phyloP scores from a whole-genome alignment of 108 stramenopile genomes.

The Cylindrotheca closterium region DNA sequence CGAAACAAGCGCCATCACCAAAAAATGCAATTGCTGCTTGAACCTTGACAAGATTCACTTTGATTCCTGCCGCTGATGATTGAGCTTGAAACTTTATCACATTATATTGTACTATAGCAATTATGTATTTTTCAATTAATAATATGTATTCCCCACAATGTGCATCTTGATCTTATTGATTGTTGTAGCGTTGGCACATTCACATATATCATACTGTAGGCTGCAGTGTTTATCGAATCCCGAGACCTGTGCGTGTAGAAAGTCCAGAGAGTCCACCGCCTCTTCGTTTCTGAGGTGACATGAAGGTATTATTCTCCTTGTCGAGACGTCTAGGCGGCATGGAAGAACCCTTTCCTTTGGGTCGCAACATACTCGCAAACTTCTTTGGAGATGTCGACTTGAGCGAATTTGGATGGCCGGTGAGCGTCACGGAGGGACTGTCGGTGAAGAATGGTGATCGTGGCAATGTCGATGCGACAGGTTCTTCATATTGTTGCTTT shows the following conservation, averaged over 20 bases:
- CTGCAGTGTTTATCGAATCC: not conserved
- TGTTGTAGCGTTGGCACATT: too few relatives aligned
- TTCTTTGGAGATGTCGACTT: conserved; percentile 1
- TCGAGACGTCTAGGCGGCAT: not conserved
- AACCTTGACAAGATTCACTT: too few relatives aligned
- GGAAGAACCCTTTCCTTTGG: not conserved
- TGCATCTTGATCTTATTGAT: too few relatives aligned
- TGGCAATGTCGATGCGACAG: not conserved
- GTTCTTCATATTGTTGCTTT: not conserved
- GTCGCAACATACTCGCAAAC: not conserved
- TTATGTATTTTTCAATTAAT: not conserved
- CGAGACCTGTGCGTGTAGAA: not conserved
- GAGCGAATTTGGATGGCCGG: not conserved
- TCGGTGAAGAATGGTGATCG: not conserved
- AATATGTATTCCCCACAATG: too few relatives aligned
- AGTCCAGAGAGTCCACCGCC: too few relatives aligned
- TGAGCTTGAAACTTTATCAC: too few relatives aligned
- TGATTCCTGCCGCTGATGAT: too few relatives aligned
- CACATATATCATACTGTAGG: too few relatives aligned
- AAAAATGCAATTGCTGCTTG: too few relatives aligned
- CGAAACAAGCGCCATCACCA: too few relatives aligned
- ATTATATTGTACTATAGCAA: too few relatives aligned
- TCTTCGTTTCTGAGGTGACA: not conserved
- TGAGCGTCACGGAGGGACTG: not conserved
- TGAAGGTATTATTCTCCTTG: not conserved